Percentiles rank a stretch among this genome's conserved stretches.
Conservation (phyloP, 192 early-diverging fungal species). For the Coemansia sp. region DNA sequence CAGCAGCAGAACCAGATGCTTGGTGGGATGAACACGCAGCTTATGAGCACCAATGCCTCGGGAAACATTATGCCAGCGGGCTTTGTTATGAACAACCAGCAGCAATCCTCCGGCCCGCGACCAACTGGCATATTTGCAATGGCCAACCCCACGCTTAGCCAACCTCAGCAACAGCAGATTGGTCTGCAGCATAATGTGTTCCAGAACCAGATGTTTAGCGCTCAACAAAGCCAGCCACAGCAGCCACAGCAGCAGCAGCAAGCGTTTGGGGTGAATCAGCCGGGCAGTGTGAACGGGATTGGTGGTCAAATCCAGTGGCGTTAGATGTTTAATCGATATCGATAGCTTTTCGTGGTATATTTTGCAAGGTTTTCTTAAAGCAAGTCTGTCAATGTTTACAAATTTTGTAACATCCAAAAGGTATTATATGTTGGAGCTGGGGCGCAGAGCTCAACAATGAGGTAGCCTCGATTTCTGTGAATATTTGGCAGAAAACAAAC, state of each 20-base stretch:
- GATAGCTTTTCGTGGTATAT: neutral
- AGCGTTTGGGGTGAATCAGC: conserved; percentile 23
- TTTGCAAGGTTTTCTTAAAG: neutral
- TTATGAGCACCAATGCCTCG: conserved; percentile 1
- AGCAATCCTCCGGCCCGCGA: conserved; percentile 9
- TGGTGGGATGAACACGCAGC: conserved; percentile 12
- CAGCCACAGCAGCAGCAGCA: conserved; percentile 23
- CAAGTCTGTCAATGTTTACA: no score
- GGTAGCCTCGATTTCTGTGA: conserved; percentile 3
- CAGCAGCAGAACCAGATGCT: conserved; percentile 22
- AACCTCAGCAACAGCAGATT: conserved; percentile 18
- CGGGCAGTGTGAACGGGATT: conserved; percentile 13
- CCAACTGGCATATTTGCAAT: conserved; percentile 44
- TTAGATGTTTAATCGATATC: neutral
- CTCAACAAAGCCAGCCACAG: conserved; percentile 20
- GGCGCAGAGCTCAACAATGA: no score
- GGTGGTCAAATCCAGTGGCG: conserved; percentile 36
- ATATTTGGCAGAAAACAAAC: neutral
- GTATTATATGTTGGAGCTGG: no score
- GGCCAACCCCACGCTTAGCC: conserved; percentile 36
- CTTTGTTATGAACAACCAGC: conserved; percentile 12
- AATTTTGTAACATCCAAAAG: no score
- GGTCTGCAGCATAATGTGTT: conserved; percentile 21
- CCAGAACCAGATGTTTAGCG: conserved; percentile 21
- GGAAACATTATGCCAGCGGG: conserved; percentile 13